Evolutionary conservation across 352 stramenopile species (phyloP), one percentile per base, ranked within the genome.

Genomic region (Globisporangium acanthophoron): DNA sequence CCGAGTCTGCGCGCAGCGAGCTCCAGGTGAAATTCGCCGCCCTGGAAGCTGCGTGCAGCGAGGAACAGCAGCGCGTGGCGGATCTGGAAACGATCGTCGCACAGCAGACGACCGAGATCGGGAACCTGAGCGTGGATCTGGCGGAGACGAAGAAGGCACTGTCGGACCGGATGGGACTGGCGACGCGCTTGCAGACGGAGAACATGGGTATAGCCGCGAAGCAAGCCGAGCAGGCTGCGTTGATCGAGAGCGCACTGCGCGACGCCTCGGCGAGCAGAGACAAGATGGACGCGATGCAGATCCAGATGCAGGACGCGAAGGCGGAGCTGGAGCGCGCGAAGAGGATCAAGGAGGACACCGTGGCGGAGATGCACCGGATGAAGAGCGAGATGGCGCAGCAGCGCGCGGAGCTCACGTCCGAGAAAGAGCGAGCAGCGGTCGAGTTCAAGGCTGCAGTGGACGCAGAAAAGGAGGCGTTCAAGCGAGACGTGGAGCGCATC

Each of bases 171-270:
- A 92, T 87, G 68, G 81, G 83, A 7, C 70, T 92, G 20, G 85
- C 85, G 12, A 88, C 87, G 33, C 82, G 85, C 11, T 64, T 93
- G 59, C 80, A 94, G 57, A 90, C 81, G 0, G 86, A 95, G 53
- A 93, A 95, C 61, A 91, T 94, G 77, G 71, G 71, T 1, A 87
- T 90, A 35, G 80, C 84, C n/a, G 76, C 80, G 20, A 90, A 88
- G 41, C 69, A 91, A 52, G 84, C 84, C 8, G 84, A 93, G 55
- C 81, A 91, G 47, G 84, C 85, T 0, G 84, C 78, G 8, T 63
- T 87, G 20, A 85, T 93, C 50, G 84, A 93, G 58, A 71, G 69
- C 31, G 80, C 84, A 7, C 46, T 91, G 16, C 79, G 78, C 0
- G 80, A 93, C 20, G 79, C 76, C 21, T 61, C 70, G 1, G 60